Evolutionary conservation across 306 rosid genomes (phyloP).

Genomic region (Alnus glutinosa): DNA sequence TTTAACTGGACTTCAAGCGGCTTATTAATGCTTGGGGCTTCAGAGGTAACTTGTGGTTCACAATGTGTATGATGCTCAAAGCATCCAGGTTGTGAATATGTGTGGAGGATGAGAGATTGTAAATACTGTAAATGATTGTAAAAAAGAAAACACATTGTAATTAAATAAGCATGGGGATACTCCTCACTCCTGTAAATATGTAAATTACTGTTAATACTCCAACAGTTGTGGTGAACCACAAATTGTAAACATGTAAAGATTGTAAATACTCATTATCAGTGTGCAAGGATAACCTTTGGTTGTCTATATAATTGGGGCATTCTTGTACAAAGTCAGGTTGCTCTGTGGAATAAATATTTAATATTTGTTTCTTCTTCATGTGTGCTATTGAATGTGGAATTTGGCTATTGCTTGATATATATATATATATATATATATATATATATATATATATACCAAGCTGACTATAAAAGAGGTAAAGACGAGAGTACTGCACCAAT

Average conservation of each 20-base stretch:
- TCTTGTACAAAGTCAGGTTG: neutral
- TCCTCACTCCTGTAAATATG: too few relatives aligned
- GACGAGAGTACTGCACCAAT: too few relatives aligned
- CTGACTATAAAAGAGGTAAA: too few relatives aligned
- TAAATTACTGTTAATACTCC: neutral
- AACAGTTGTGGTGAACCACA: neutral
- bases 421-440: too few relatives aligned
- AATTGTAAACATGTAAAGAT: neutral
- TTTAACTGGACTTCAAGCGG: neutral
- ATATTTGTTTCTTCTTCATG: too few relatives aligned
- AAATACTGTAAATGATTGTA: neutral
- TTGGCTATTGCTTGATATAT: too few relatives aligned
- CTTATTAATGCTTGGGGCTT: neutral
- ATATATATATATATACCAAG: too few relatives aligned
- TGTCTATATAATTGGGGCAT: neutral
- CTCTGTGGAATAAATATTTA: too few relatives aligned
- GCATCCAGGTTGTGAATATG: neutral
- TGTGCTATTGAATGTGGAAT: too few relatives aligned
- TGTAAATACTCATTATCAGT: neutral
- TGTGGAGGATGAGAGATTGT: neutral
- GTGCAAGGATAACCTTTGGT: neutral
- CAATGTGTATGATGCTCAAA: neutral
- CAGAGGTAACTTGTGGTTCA: neutral
- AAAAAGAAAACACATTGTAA: too few relatives aligned
- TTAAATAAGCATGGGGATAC: too few relatives aligned